phyloP scores from a whole-genome alignment of 441 rosid genomes.

The Corymbia calophylla region DNA sequence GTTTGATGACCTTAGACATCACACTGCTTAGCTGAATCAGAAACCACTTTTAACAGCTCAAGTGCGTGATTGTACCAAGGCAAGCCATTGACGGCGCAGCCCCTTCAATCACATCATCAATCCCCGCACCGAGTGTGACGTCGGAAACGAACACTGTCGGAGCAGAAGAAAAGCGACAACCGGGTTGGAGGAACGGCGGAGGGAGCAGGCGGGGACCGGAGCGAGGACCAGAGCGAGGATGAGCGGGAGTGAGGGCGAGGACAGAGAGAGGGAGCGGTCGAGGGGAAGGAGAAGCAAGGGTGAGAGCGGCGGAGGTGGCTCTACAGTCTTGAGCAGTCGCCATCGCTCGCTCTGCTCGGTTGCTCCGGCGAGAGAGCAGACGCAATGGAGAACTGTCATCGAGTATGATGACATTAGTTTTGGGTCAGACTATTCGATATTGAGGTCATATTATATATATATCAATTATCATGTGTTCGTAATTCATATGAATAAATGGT shows the following conservation, averaged over 20 bases:
- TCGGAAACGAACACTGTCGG: neutral
- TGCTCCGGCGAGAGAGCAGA: neutral
- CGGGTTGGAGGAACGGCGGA: neutral
- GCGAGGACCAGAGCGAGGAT: neutral
- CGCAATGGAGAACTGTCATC: neutral
- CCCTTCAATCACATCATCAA: neutral
- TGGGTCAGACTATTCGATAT: too few relatives aligned
- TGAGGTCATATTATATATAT: neutral
- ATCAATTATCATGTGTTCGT: neutral
- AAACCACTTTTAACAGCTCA: neutral
- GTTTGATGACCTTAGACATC: neutral
- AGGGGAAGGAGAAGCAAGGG: neutral
- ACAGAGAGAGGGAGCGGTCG: neutral
- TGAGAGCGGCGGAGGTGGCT: neutral
- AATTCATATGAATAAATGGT: neutral
- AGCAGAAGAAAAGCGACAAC: neutral
- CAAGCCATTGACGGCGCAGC: neutral
- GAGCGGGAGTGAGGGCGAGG: neutral
- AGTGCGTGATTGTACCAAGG: neutral
- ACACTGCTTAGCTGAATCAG: neutral
- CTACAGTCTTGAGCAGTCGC: neutral
- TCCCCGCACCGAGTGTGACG: neutral
- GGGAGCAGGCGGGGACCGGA: neutral
- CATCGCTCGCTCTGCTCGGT: neutral
- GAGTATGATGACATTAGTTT: neutral